phyloP scores from a whole-genome alignment of 306 rosid genomes.

The Dalbergia cultrata region DNA sequence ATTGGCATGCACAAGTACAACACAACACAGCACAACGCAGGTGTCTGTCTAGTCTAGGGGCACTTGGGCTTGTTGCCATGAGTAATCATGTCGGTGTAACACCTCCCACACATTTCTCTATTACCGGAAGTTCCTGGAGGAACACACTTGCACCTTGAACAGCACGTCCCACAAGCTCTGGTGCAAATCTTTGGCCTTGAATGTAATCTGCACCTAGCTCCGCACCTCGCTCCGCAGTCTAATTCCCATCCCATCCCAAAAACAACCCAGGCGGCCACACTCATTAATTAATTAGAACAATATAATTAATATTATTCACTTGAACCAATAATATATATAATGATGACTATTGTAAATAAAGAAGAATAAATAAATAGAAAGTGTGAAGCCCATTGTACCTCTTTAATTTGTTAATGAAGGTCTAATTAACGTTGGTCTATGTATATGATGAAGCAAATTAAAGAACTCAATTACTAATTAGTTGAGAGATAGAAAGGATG shows the following conservation, averaged over 20 bases:
- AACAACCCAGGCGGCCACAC: not conserved
- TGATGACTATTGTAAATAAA: not conserved
- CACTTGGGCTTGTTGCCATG: constrained; percentile 60
- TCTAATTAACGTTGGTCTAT: not conserved
- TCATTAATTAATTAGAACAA: not conserved
- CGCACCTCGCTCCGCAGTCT: constrained; percentile 54
- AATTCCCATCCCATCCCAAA: not conserved
- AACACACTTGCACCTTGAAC: constrained; percentile 62
- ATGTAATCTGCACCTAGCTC: constrained; percentile 41
- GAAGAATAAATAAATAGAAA: not conserved
- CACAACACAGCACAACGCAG: no score
- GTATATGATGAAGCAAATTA: not conserved
- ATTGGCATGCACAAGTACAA: not conserved
- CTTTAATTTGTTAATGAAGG: not conserved
- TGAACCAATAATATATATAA: not conserved
- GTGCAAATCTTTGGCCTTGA: constrained; percentile 52
- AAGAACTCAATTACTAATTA: not conserved
- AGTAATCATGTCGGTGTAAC: constrained; percentile 60
- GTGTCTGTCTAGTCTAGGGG: constrained; percentile 33
- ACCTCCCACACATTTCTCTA: constrained; percentile 55
- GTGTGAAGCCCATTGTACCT: not conserved
- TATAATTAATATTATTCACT: no score
- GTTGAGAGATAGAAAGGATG: not conserved
- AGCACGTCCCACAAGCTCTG: constrained; percentile 58
- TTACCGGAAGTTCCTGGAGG: constrained; percentile 61